Evolutionary conservation across 768 basidiomycete species (phyloP), one percentile per base, ranked within the genome.

Genomic region (Hemileccinum rubropunctum): DNA sequence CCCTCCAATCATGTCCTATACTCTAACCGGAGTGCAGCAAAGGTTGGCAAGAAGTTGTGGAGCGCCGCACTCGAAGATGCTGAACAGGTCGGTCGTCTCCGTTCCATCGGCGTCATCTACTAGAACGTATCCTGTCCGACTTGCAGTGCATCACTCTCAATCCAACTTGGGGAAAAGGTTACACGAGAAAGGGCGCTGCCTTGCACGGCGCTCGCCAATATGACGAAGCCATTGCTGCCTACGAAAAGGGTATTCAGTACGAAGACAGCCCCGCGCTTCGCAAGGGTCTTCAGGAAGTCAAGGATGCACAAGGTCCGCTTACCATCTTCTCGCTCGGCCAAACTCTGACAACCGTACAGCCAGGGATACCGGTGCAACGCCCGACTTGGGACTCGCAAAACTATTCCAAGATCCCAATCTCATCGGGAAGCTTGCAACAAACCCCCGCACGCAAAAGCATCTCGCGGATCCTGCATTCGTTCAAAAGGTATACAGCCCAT

Each of bases 1-100:
- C 75, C 86, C 2, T 75, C 73, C 33, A 95, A 95, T 64, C 86
- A 88, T 68, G 94, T 98, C 46, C 74, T 97, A 9, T 97, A 81
- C 72, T 95, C 93, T 14, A 98, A 98, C 66, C 79, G 95, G 50
- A 94, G 91, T 61, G 95, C 94, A 17, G 89, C 91, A 14, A 82
- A 90, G 64, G 81, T 84, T n/a, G 92, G 92, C 26, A 88, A 90
- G 76, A 86, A 79, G 61, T 73, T 87, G 45, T 97, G 83, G 75
- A 68, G 69, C 18, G 80, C 75, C 15, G 94, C 95, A 12, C 75
- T 97, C 40, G 76, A 81, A 41, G 95, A 97, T 71, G 95, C 95
- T 7, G 91, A 95, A 62, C 79, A 92, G 85, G 94, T 92, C 54
- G 9, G 11, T 45, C n/a, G 26, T 28, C 38, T 50, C 32, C n/a